Base-by-base conservation (phyloP, 2,329 filamentous ascomycete species). In the Cordyceps tenuipes region DNA sequence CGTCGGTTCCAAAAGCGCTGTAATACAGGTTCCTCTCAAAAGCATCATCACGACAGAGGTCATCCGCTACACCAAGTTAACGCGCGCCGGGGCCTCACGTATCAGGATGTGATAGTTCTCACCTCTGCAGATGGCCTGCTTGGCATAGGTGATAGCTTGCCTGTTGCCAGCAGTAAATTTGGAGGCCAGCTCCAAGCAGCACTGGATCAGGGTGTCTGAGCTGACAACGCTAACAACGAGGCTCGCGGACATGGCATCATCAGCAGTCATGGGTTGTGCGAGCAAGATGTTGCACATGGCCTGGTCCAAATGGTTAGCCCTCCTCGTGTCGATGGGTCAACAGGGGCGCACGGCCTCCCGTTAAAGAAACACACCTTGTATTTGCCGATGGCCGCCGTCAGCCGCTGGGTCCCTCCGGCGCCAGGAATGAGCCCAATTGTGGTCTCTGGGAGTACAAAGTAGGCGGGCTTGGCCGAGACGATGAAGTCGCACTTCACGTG, bases 341-440 rank as follows among this genome's bases (percentile, higher is more conserved):
- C 4, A 3, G 23, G 23, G 23, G 12, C 19, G 26, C 17, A 41
- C 17, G 17, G 15, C n/a, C 12, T 51, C 12, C 48, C 29, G 48
- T 12, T 31, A 17, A 46, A 34, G 15, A 36, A 17, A 41, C 65
- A 59, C 46, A 67, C 66, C 60, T 62, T 64, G 61, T 65, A 66
- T 58, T 68, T 68, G 29, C 67, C 67, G 19, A 67, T 41, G 21
- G 64, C 65, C 17, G 62, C 62, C 15, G 67, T 67, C 19, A 68
- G 51, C 17, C 67, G 62, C 44, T 68, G 67, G 12, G 67, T 68
- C 17, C 67, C 67, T 23, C 67, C 67, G 12, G 66, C 67, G 34
- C 67, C 67, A 17, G 67, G 67, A 29, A 68, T 68, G 13, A 65
- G 62, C 29, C 67, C 67, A 46, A 68, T 66, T 50, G 63, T 68